Conservation (phyloP, 306 rosid genomes). For the Prunus mira region DNA sequence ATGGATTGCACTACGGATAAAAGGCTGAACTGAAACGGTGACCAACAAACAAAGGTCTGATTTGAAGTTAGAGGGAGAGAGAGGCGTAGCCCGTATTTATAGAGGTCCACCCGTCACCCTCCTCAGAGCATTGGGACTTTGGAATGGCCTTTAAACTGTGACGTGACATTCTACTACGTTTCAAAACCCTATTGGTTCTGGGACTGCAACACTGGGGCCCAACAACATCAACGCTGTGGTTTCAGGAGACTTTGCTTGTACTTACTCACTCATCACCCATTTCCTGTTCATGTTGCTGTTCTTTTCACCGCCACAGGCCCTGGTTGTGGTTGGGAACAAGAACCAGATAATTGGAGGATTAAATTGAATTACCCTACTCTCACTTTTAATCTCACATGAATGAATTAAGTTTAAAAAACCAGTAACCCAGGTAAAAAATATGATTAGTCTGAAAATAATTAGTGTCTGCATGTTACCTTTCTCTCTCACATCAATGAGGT, state of each 20-base stretch:
- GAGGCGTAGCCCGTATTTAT: slow-evolving; percentile 14
- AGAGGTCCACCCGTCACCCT: neutral
- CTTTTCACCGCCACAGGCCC: neutral
- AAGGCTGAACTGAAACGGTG: neutral
- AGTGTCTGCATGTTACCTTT: too few species aligned
- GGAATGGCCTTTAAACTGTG: neutral
- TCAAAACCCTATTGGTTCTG: neutral
- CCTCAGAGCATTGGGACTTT: neutral
- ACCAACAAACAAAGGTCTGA: too few species aligned
- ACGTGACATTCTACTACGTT: slow-evolving; percentile 20
- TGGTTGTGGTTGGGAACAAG: too few species aligned
- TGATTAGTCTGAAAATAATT: too few species aligned
- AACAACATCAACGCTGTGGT: neutral
- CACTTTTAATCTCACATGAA: too few species aligned
- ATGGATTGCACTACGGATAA: neutral
- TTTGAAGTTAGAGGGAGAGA: neutral
- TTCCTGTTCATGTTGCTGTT: neutral
- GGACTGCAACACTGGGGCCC: neutral
- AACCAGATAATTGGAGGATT: too few species aligned
- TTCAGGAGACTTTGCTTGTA: neutral
- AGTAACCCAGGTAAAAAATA: too few species aligned
- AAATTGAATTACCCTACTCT: too few species aligned
- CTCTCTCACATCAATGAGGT: too few species aligned
- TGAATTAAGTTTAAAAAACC: too few species aligned
- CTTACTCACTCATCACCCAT: neutral